Base-by-base conservation (phyloP, 345 rosid species). In the Luvunga scandens region DNA sequence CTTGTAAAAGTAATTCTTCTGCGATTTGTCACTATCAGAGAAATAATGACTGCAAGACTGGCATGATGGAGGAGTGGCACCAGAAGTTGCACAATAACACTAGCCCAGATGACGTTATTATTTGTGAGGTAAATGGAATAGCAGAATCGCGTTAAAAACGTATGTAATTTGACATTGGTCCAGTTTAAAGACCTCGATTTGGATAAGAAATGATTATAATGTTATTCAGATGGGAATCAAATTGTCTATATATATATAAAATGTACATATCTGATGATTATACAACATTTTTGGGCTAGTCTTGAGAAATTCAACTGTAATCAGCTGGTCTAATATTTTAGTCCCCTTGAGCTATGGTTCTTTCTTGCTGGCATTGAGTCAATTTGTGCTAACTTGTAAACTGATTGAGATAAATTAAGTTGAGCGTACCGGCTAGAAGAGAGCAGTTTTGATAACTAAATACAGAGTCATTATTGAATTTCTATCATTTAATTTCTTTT, bases 1-100 rank as follows among this genome's bases (percentile, higher is more conserved):
- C 38, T 66, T 72, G 13, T 13, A 27, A 63, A 60, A 65, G 3
- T 25, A 50, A 69, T 2, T 31, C 39, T 13, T 27, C 65, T 45
- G 42, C 66, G 38, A 33, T 66, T 24, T 62, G 39, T 76, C 53
- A 45, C 59, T 45, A 50, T 61, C 74, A 87, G 87, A 87, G 89
- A 71, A 87, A 87, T 72, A 83, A 81, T 65, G 81, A 68, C 53
- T 84, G 87, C 87, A 82, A 82, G 78, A 57, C 75, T 73, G 89
- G 84, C 71, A 86, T 84, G 87, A 86, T 87, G 86, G 89, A 87
- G 80, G 89, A 87, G 75, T 83, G 87, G 89, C 89, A 87, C 81
- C 87, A 87, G 77, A 84, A 87, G 80, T 77, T 87, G 83, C 87
- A 87, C 68, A 87, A 87, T 50, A 84, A 84, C 73, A 87, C 79